Percentiles rank a stretch among this genome's conserved stretches.
These are phyloP conservation scores for Sherardia arvensis DNA, from an alignment of 257 asterid species.

Conservation along the genomic window DNA sequence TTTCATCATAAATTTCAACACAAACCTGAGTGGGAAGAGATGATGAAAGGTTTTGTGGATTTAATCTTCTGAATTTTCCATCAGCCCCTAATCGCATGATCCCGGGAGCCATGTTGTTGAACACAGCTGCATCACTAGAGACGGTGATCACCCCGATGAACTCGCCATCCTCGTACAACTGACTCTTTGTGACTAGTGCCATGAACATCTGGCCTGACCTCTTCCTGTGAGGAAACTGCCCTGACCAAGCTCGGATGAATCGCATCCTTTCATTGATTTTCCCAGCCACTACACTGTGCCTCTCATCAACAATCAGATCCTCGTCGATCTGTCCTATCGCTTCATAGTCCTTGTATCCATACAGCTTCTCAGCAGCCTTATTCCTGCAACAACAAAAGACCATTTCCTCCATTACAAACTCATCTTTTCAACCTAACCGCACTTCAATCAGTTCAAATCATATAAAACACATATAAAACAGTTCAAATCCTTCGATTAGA, in stretches of 20 bases:
- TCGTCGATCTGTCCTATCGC: conserved; percentile 35
- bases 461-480: too few relatives aligned
- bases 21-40: conserved; percentile 51
- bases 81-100: conserved; percentile 16
- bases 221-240: conserved; percentile 57
- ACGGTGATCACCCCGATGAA: conserved; percentile 54
- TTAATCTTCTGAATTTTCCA: conserved; percentile 29
- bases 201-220: conserved; percentile 45
- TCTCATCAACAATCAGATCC: conserved; percentile 42
- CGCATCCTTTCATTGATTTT: conserved; percentile 29
- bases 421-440: too few relatives aligned
- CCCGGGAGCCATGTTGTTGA: conserved; percentile 24
- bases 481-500: too few relatives aligned
- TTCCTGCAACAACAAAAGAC: conserved; percentile 40
- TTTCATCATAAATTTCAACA: too few relatives aligned
- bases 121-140: conserved; percentile 59
- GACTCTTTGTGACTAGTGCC: conserved; percentile 59
- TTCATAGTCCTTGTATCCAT: conserved; percentile 54
- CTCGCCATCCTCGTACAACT: conserved; percentile 57
- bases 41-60: conserved; percentile 31
- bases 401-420: neutral
- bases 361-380: conserved; percentile 61
- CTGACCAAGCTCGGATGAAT: conserved; percentile 56
- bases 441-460: neutral
- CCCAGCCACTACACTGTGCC: conserved; percentile 25